Evolutionary conservation across 1,284 basidiomycete genomes (phyloP), one percentile per base, ranked within the genome.

Genomic region (Sanguinoderma infundibulare): DNA sequence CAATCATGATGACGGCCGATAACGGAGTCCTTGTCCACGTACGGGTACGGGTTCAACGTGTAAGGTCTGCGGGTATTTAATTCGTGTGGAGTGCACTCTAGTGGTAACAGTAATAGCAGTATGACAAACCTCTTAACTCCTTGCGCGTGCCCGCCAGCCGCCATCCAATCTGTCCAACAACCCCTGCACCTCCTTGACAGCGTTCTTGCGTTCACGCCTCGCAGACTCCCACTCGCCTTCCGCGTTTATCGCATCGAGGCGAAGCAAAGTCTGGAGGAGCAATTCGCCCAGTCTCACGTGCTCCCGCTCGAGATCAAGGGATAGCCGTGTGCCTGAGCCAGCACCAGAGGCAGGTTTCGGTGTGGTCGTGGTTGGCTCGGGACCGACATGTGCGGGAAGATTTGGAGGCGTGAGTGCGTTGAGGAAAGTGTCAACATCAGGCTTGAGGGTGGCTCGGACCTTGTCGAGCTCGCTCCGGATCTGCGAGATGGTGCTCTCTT

Each of bases 181-280:
- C 17, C 74, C 77, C 72, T 90, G 87, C 22, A 90, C 85, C 69
- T 83, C 80, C 59, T 81, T 86, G 47, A 95, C 92, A 1, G 89
- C 92, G 40, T 81, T 83, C 75, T 94, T 95, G 61, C 92, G 79
- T 71, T 90, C 84, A 62, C 78, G 77, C 63, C 93, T 79, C 20
- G 92, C 92, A 5, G 85, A 79, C 20, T 84, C 81, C 89, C 91
- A 94, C 55, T 85, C 82, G 35, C 84, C 81, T 53, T 91, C 87
- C 28, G 88, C 79, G 34, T 77, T 76, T 69, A 94, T 81, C 54
- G 87, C 87, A 70, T 95, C 93, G 30, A 95, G 78, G 42, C 90
- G 83, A 8, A 95, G 81, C 26, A 95, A 79, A 15, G 85, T 81
- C 73, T 95, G 93, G 28, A 95, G 79, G 28, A 95, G 80, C 55